Evolutionary conservation across 1,139 yeast genomes (phyloP).

Genomic region (Suhomyces bokatorum): DNA sequence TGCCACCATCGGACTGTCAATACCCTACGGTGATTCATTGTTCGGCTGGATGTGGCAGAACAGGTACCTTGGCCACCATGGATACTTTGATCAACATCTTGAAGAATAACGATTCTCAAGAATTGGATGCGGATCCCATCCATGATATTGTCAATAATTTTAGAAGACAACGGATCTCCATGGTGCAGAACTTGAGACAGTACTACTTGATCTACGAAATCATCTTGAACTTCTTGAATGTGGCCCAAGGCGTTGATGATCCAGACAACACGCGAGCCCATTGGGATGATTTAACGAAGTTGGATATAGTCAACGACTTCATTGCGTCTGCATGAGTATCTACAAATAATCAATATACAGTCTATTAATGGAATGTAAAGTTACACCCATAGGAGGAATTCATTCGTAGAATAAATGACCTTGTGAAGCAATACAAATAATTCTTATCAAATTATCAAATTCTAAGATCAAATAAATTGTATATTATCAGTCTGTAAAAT

Average conservation of each 20-base stretch:
- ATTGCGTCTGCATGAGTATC: conserved; percentile 11
- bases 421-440: too few relatives aligned
- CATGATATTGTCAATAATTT: conserved; percentile 57
- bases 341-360: neutral
- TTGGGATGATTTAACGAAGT: conserved; percentile 24
- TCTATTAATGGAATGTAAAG: too few relatives aligned
- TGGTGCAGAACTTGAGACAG: conserved; percentile 82
- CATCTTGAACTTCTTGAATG: conserved; percentile 26
- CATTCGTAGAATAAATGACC: too few relatives aligned
- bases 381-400: too few relatives aligned
- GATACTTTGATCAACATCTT: conserved; percentile 61
- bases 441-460: too few relatives aligned
- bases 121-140: conserved; percentile 40
- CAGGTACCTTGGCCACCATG: conserved; percentile 80
- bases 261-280: conserved; percentile 5
- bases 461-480: too few relatives aligned
- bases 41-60: conserved; percentile 91
- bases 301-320: conserved; percentile 29
- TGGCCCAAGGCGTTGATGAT: conserved; percentile 11
- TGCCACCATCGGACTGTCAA: conserved; percentile 6
- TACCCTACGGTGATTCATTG: conserved; percentile 72
- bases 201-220: conserved; percentile 69
- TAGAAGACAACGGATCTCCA: conserved; percentile 71
- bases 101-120: conserved; percentile 18
- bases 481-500: too few relatives aligned